phyloP scores from a whole-genome alignment of 106 monocot genomes.

The Acanthochlamys bracteata region DNA sequence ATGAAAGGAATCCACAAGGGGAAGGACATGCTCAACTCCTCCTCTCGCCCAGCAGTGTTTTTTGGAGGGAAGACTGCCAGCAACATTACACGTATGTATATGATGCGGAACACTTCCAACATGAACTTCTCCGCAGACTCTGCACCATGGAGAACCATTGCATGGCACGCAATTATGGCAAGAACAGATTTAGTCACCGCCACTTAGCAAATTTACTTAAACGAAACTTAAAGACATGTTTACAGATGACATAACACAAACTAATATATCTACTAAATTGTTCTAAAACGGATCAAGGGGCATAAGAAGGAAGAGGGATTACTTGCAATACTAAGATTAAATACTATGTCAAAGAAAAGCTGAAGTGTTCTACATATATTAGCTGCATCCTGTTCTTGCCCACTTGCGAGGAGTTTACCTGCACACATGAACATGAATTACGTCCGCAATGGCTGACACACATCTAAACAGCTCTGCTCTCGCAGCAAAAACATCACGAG shows the following conservation, averaged over 20 bases:
- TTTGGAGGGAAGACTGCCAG: slow-evolving; percentile 25
- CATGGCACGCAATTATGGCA: neutral
- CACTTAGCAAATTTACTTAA: neutral
- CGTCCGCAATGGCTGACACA: slow-evolving; percentile 8
- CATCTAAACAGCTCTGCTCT: slow-evolving; percentile 24
- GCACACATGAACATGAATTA: slow-evolving; percentile 32
- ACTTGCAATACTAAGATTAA: neutral
- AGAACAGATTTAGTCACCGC: neutral
- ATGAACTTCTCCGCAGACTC: slow-evolving; percentile 38
- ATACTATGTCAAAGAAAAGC: too few relatives aligned
- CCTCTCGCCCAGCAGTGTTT: slow-evolving; percentile 36
- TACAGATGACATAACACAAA: neutral
- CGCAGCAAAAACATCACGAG: slow-evolving; percentile 27
- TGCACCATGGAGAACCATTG: slow-evolving; percentile 5
- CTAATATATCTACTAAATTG: neutral
- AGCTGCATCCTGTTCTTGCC: too few relatives aligned
- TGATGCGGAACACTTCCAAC: slow-evolving; percentile 31
- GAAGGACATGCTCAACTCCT: slow-evolving; percentile 40
- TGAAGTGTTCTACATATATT: too few relatives aligned
- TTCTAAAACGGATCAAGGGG: neutral
- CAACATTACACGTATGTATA: slow-evolving; percentile 34
- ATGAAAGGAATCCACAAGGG: slow-evolving; percentile 43
- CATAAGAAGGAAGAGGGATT: neutral
- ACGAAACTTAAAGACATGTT: neutral
- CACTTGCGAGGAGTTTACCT: slow-evolving; percentile 13